These are phyloP conservation scores for Heliosperma pusillum DNA, from an alignment of 148 eudicot species.

Conservation along the genomic window DNA sequence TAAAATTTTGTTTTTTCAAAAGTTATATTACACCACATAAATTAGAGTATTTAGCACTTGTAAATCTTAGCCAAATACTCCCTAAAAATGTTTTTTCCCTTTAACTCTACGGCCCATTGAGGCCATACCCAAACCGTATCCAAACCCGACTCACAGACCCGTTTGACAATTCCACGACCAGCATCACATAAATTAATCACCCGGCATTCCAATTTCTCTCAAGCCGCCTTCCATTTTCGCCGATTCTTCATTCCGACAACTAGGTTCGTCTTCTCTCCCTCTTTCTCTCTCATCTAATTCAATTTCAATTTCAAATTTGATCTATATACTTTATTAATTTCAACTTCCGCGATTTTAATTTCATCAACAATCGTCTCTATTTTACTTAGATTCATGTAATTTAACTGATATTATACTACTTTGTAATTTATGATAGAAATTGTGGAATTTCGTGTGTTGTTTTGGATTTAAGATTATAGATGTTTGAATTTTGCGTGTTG, in stretches of 20 bases:
- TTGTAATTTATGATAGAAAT: not conserved
- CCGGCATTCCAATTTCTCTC: not conserved
- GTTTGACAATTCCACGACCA: not conserved
- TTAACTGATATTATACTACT: too few species aligned
- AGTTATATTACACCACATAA: too few species aligned
- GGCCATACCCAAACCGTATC: not conserved
- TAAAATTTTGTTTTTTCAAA: too few species aligned
- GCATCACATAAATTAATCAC: not conserved
- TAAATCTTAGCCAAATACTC: too few species aligned
- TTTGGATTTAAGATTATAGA: not conserved
- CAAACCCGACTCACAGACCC: not conserved
- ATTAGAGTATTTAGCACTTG: too few species aligned
- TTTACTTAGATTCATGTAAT: not conserved
- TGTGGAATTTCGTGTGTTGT: not conserved
- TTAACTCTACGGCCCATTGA: too few species aligned
- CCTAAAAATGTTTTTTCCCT: too few species aligned
- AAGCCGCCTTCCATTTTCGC: conserved; percentile 2
- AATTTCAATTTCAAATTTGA: not conserved
- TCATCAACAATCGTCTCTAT: not conserved
- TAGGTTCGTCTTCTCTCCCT: conserved; percentile 10
- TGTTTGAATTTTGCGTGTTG: not conserved
- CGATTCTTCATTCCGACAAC: conserved; percentile 17
- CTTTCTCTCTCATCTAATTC: not conserved
- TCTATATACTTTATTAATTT: not conserved
- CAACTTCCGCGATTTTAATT: not conserved